These are phyloP conservation scores for Peniophora sp. DNA, from an alignment of 1,284 basidiomycete species.

Conservation along the genomic window DNA sequence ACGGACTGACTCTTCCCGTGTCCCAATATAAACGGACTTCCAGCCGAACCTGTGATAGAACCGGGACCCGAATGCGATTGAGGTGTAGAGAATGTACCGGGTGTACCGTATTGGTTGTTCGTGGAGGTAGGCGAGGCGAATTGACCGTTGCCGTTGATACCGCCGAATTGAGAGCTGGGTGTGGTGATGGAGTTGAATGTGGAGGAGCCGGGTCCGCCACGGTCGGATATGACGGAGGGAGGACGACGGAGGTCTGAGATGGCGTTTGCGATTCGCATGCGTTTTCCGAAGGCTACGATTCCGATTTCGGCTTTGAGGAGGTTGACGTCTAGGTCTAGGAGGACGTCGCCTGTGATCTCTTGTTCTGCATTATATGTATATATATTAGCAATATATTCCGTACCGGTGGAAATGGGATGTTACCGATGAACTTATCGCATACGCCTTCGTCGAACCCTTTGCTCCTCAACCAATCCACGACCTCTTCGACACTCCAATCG, in stretches of 20 bases:
- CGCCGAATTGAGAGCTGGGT: no score
- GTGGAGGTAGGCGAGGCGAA: no score
- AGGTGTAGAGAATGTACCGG: constrained; percentile 19
- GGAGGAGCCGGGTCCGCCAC: no score
- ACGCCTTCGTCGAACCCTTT: constrained; percentile 85
- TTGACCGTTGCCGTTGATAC: no score
- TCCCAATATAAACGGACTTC: neutral
- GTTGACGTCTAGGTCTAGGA: constrained; percentile 89
- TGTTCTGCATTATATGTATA: constrained; percentile 54
- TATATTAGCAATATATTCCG: neutral
- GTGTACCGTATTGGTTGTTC: constrained; percentile 11
- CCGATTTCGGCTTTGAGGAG: constrained; percentile 95
- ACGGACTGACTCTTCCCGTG: neutral
- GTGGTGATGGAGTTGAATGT: no score
- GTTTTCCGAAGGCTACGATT: constrained; percentile 90
- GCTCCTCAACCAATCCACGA: constrained; percentile 80
- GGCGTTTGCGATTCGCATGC: constrained; percentile 90
- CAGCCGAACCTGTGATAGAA: constrained; percentile 18
- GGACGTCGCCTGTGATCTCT: constrained; percentile 96
- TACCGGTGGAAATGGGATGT: constrained; percentile 15
- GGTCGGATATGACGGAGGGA: constrained; percentile 32
- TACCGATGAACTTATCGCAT: constrained; percentile 81
- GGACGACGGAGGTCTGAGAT: constrained; percentile 83
- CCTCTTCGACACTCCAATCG: constrained; percentile 86
- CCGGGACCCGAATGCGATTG: constrained; percentile 33